A percentile compares a stretch with the other conserved stretches of the same genome.
Evolutionary conservation across 768 basidiomycete genomes (phyloP).

Genomic region (Trametes maxima): DNA sequence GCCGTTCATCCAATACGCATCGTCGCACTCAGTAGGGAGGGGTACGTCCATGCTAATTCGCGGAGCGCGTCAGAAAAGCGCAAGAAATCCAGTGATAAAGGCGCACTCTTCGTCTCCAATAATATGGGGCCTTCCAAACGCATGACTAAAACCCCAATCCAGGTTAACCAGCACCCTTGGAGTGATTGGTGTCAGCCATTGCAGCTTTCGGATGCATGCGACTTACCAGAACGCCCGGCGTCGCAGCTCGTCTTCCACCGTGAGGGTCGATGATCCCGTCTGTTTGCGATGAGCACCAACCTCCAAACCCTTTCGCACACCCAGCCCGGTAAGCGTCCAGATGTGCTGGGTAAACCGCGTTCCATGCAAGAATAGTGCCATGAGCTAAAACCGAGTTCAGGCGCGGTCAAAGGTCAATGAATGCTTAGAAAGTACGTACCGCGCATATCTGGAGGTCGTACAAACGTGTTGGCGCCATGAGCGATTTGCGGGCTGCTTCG

Average conservation of each 20-base stretch:
- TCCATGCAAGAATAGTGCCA: slow-evolving; percentile 23
- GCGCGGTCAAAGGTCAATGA: neutral
- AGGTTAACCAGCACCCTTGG: slow-evolving; percentile 46
- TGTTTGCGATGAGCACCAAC: slow-evolving; percentile 69
- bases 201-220: neutral
- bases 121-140: slow-evolving; percentile 62
- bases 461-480: slow-evolving; percentile 20
- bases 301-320: slow-evolving; percentile 52
- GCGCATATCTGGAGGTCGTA: neutral
- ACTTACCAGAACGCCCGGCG: slow-evolving; percentile 75
- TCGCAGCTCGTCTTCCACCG: slow-evolving; percentile 68
- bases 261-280: slow-evolving; percentile 51
- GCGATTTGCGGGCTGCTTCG: slow-evolving; percentile 35
- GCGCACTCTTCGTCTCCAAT: slow-evolving; percentile 71
- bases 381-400: neutral
- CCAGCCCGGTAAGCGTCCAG: slow-evolving; percentile 42
- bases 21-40: slow-evolving; percentile 64
- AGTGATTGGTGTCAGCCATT: neutral
- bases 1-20: slow-evolving; percentile 68
- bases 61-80: neutral
- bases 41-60: slow-evolving; percentile 63
- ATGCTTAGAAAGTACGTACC: neutral
- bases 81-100: too few species aligned
- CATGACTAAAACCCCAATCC: slow-evolving; percentile 45
- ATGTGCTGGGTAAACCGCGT: neutral